Percentiles rank a stretch among this genome's conserved stretches.
These are phyloP conservation scores for Sporobolomyces pararoseus DNA, from an alignment of 768 basidiomycete genomes.

Conservation along the genomic window DNA sequence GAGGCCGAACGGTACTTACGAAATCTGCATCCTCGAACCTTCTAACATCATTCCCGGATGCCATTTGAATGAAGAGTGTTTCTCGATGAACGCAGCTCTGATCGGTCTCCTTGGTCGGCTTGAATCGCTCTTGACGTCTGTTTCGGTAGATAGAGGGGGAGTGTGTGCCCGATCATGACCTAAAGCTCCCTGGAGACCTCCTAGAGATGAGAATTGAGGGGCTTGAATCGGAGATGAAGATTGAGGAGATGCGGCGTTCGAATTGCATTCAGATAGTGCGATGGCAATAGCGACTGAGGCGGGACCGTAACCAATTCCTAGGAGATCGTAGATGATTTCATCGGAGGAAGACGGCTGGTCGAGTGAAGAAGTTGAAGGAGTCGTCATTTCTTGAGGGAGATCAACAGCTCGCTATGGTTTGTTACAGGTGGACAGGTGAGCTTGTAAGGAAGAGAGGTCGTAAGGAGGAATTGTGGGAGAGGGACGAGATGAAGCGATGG, in stretches of 20 bases:
- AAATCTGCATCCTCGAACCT: slow-evolving; percentile 59
- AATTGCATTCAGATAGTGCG: slow-evolving; percentile 44
- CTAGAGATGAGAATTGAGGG: slow-evolving; percentile 5
- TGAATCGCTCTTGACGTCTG: no score
- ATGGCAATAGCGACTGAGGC: slow-evolving; percentile 57
- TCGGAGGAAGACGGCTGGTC: slow-evolving; percentile 5
- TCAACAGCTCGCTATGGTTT: no score
- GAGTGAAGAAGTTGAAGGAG: background rate
- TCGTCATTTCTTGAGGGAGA: background rate
- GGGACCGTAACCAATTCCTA: slow-evolving; percentile 59
- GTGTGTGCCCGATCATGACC: slow-evolving; percentile 29
- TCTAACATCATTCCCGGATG: slow-evolving; percentile 60
- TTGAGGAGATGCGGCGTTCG: slow-evolving; percentile 35
- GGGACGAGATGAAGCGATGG: no score
- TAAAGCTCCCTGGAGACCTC: slow-evolving; percentile 28
- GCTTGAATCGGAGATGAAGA: background rate
- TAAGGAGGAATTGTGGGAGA: no score
- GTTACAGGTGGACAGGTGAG: background rate
- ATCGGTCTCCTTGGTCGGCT: slow-evolving; percentile 46
- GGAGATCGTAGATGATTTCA: slow-evolving; percentile 52
- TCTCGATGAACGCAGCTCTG: slow-evolving; percentile 54
- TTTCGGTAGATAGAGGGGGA: background rate
- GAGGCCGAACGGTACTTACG: slow-evolving; percentile 45
- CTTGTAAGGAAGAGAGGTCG: background rate
- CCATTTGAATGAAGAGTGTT: slow-evolving; percentile 56